Percentiles rank a stretch among this genome's conserved stretches.
phyloP scores from a whole-genome alignment of 352 stramenopile species.

The Globisporangium parvum region DNA sequence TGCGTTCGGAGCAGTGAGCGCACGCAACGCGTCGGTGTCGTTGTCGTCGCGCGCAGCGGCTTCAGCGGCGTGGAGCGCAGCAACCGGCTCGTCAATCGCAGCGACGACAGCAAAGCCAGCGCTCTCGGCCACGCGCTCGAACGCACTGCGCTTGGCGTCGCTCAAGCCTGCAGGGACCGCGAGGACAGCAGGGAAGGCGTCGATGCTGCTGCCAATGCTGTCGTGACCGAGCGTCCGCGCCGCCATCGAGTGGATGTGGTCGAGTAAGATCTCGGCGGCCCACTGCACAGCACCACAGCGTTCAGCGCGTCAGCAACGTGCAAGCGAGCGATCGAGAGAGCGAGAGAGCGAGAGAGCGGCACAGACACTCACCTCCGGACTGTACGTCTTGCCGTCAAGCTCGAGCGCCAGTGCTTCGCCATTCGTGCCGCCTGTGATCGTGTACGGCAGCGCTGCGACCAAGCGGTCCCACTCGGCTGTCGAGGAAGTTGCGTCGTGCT shows the following conservation, averaged over 20 bases:
- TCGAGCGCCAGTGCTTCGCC: constrained; percentile 23
- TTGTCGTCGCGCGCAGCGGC: constrained; percentile 26
- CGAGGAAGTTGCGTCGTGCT: not conserved
- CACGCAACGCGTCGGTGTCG: not conserved
- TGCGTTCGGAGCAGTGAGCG: constrained; percentile 5
- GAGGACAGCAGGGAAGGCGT: constrained; percentile 45
- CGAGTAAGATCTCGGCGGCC: constrained; percentile 52
- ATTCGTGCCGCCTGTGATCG: constrained; percentile 14
- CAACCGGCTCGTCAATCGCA: constrained; percentile 55
- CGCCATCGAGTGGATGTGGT: constrained; percentile 41
- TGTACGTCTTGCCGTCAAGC: constrained; percentile 53
- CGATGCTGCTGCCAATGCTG: constrained; percentile 22
- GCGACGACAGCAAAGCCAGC: constrained; percentile 56
- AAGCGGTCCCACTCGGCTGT: constrained; percentile 16
- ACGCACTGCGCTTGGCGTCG: constrained; percentile 24
- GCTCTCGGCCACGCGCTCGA: constrained; percentile 44
- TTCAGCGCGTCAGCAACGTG: no score
- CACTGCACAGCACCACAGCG: constrained; percentile 24
- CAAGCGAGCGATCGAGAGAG: not conserved
- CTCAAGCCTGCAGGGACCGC: constrained; percentile 32
- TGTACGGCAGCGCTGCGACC: constrained; percentile 36
- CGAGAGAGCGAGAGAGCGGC: not conserved
- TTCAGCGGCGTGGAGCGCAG: constrained; percentile 49
- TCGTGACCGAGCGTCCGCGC: constrained; percentile 38
- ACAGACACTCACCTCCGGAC: constrained; percentile 45